Evolutionary conservation across 495 filamentous ascomycete species (phyloP).

Genomic region (Bryoglossum gracile): DNA sequence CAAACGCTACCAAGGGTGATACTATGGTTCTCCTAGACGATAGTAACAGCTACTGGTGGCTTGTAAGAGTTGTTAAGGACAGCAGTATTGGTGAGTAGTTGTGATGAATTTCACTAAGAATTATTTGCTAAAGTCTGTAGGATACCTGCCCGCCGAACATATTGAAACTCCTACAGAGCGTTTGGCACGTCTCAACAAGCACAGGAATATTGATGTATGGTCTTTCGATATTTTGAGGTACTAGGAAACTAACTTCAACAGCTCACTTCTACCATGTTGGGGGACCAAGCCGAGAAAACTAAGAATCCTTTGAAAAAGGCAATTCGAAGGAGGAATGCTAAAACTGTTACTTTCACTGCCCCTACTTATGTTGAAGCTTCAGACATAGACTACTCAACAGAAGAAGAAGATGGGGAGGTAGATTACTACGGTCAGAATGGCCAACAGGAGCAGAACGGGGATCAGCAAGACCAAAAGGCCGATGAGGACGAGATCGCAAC

Average conservation of each 20-base stretch:
- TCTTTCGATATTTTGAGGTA: not conserved
- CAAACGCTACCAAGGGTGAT: slow-evolving; percentile 96
- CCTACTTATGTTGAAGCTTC: slow-evolving; percentile 89
- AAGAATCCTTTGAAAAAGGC: slow-evolving; percentile 86
- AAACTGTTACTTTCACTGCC: slow-evolving; percentile 75
- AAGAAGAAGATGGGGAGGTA: slow-evolving; percentile 69
- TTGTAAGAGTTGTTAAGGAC: slow-evolving; percentile 94
- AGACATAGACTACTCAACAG: slow-evolving; percentile 79
- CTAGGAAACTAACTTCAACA: slow-evolving; percentile 27
- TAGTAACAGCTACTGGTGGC: slow-evolving; percentile 99
- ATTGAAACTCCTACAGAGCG: slow-evolving; percentile 98
- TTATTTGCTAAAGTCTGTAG: slow-evolving; percentile 35
- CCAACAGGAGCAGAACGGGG: slow-evolving; percentile 30
- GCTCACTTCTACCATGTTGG: slow-evolving; percentile 91
- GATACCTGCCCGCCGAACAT: slow-evolving; percentile 94
- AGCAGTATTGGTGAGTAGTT: slow-evolving; percentile 77
- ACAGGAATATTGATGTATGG: slow-evolving; percentile 88
- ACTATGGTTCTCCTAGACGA: slow-evolving; percentile 99
- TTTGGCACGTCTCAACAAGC: slow-evolving; percentile 90
- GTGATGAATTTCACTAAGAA: not conserved
- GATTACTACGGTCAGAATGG: slow-evolving; percentile 41
- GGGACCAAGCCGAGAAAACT: slow-evolving; percentile 80
- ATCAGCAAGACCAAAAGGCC: slow-evolving; percentile 29
- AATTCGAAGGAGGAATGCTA: slow-evolving; percentile 78
- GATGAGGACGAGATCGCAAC: slow-evolving; percentile 27